A percentile compares a stretch with the other conserved stretches of the same genome.
These are phyloP conservation scores for Irpex sp. DNA, from an alignment of 1,284 basidiomycete genomes.

Conservation along the genomic window DNA sequence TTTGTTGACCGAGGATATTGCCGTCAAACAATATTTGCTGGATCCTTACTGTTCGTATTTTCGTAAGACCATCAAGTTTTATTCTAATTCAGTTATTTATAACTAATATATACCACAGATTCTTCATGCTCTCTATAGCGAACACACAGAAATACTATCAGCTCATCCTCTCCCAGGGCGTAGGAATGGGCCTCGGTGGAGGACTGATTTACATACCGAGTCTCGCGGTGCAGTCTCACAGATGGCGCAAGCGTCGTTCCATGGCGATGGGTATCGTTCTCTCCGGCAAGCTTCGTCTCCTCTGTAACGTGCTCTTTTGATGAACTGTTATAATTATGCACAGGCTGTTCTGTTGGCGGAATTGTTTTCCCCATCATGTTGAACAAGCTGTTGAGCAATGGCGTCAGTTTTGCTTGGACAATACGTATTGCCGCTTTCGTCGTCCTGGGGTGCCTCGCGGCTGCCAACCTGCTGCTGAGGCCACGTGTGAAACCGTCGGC, in stretches of 20 bases:
- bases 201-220: slow-evolving; percentile 51
- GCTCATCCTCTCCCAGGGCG: slow-evolving; percentile 36
- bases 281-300: slow-evolving; percentile 28
- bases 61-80: slow-evolving; percentile 13
- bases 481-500: neutral
- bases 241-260: slow-evolving; percentile 49
- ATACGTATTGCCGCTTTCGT: slow-evolving; percentile 30
- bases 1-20: slow-evolving; percentile 28
- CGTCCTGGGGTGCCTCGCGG: too few relatives aligned
- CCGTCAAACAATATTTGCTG: slow-evolving; percentile 17
- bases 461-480: neutral
- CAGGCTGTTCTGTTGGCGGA: slow-evolving; percentile 33
- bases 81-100: neutral
- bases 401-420: slow-evolving; percentile 50
- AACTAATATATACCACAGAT: slow-evolving; percentile 6
- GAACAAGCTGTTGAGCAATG: slow-evolving; percentile 48
- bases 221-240: slow-evolving; percentile 50
- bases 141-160: slow-evolving; percentile 28
- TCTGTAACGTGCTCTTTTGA: neutral
- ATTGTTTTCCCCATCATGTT: slow-evolving; percentile 60
- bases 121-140: slow-evolving; percentile 29
- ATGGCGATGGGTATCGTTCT: slow-evolving; percentile 55
- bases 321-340: neutral
- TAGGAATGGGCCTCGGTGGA: slow-evolving; percentile 50
- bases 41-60: slow-evolving; percentile 26